Percentiles rank a stretch among this genome's conserved stretches.
These are phyloP conservation scores for Nakazawaea laoshanensis DNA, from an alignment of 805 yeast genomes.

Conservation along the genomic window DNA sequence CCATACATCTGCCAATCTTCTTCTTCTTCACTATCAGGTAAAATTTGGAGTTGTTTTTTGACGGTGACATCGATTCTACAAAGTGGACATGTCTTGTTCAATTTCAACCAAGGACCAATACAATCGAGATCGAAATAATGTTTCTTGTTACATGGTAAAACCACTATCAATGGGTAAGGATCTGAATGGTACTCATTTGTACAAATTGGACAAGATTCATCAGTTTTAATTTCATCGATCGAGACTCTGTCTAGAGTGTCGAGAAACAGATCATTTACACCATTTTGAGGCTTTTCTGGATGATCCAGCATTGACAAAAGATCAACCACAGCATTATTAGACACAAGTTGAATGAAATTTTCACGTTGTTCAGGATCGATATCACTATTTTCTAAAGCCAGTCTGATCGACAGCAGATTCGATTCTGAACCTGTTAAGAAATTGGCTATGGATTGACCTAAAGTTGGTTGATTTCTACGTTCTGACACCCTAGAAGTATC, in stretches of 20 bases:
- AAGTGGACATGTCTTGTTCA: slow-evolving; percentile 74
- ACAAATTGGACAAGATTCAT: slow-evolving; percentile 80
- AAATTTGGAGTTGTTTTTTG: slow-evolving; percentile 29
- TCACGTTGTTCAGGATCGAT: slow-evolving; percentile 3
- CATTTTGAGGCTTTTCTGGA: slow-evolving; percentile 20
- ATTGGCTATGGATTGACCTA: slow-evolving; percentile 2
- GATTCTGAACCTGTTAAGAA: slow-evolving; percentile 2
- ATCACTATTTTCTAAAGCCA: slow-evolving; percentile 5
- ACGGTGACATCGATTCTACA: slow-evolving; percentile 68
- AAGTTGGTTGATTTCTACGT: slow-evolving; percentile 8
- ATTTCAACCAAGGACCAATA: slow-evolving; percentile 79
- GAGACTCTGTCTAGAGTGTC: slow-evolving; percentile 73
- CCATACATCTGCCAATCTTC: slow-evolving; percentile 82
- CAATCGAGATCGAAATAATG: slow-evolving; percentile 88
- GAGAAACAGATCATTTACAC: slow-evolving; percentile 61
- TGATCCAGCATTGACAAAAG: neutral
- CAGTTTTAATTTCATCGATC: slow-evolving; percentile 28
- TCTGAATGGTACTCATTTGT: slow-evolving; percentile 65
- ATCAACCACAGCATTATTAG: slow-evolving; percentile 3
- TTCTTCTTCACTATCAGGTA: slow-evolving; percentile 42
- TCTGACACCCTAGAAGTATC: neutral
- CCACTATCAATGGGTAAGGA: slow-evolving; percentile 70
- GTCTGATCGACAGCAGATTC: slow-evolving; percentile 1
- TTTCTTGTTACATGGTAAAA: slow-evolving; percentile 54
- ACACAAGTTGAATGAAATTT: neutral